A percentile compares a stretch with the other conserved stretches of the same genome.
Evolutionary conservation across 805 yeast genomes (phyloP).

Genomic region (Candida hungchunana): DNA sequence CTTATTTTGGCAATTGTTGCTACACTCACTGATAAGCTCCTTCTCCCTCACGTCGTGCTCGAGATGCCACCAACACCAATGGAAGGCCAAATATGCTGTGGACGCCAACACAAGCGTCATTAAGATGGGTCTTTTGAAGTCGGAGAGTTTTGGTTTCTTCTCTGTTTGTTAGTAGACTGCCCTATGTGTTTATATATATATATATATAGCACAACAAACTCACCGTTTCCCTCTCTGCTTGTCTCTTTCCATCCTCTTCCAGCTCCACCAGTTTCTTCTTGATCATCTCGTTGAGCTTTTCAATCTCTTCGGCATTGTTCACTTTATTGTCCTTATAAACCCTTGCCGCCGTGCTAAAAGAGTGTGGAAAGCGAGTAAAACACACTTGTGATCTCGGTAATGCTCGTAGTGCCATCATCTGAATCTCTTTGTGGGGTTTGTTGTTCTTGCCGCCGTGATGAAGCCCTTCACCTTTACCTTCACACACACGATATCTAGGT

Average conservation of each 20-base stretch:
- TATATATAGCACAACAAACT: slow-evolving; percentile 1
- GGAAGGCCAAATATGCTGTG: slow-evolving; percentile 21
- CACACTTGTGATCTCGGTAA: neutral
- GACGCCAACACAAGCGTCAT: slow-evolving; percentile 22
- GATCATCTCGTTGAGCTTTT: slow-evolving; percentile 19
- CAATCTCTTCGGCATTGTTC: slow-evolving; percentile 23
- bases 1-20: too few species aligned
- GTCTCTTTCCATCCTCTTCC: slow-evolving; percentile 16
- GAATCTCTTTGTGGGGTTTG: too few species aligned
- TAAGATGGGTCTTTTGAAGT: slow-evolving; percentile 23
- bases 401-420: too few species aligned
- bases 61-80: slow-evolving; percentile 25
- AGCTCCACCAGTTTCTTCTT: slow-evolving; percentile 21
- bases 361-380: neutral
- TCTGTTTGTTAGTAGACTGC: slow-evolving; percentile 2
- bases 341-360: neutral
- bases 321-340: neutral
- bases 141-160: slow-evolving; percentile 25
- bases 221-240: slow-evolving; percentile 13
- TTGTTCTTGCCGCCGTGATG: neutral
- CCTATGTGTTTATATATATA: neutral
- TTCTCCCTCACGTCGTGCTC: slow-evolving; percentile 21
- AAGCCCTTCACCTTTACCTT: too few species aligned
- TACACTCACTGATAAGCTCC: slow-evolving; percentile 21
- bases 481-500: too few species aligned